Percentiles rank a stretch among this genome's conserved stretches.
These are phyloP conservation scores for Fraxinus cuspidata DNA, from an alignment of 257 asterid genomes.

Conservation along the genomic window DNA sequence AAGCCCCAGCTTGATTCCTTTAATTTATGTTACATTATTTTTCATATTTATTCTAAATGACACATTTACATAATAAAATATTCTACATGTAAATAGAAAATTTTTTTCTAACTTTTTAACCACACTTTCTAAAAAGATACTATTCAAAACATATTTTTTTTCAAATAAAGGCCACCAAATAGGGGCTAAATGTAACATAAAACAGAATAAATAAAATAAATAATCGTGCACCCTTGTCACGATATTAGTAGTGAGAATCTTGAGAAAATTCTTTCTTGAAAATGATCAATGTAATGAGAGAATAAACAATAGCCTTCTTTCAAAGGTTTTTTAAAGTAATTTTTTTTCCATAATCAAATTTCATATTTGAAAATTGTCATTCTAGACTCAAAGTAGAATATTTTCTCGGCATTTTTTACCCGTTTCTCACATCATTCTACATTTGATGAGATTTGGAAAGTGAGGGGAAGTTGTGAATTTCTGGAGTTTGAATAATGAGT, in stretches of 20 bases:
- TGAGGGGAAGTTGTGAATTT: background rate
- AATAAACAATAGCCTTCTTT: background rate
- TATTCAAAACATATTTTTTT: too few relatives aligned
- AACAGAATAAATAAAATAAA: too few relatives aligned
- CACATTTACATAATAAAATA: too few relatives aligned
- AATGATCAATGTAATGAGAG: background rate
- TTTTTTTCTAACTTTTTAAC: too few relatives aligned
- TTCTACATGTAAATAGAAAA: too few relatives aligned
- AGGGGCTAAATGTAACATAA: too few relatives aligned
- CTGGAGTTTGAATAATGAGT: too few relatives aligned
- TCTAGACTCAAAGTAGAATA: background rate
- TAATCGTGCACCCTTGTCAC: background rate
- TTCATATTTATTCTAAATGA: too few relatives aligned
- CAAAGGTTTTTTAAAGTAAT: background rate
- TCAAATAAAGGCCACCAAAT: too few relatives aligned
- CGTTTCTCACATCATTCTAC: background rate
- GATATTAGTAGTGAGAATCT: background rate
- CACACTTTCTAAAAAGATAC: too few relatives aligned
- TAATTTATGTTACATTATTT: too few relatives aligned
- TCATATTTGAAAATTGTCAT: background rate
- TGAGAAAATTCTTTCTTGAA: background rate
- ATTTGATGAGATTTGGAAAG: background rate
- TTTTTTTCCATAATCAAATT: background rate
- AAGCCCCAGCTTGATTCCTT: too few relatives aligned
- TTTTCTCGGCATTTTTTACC: background rate